phyloP scores from a whole-genome alignment of 495 filamentous ascomycete species.

The Thermothielavioides terrestris region DNA sequence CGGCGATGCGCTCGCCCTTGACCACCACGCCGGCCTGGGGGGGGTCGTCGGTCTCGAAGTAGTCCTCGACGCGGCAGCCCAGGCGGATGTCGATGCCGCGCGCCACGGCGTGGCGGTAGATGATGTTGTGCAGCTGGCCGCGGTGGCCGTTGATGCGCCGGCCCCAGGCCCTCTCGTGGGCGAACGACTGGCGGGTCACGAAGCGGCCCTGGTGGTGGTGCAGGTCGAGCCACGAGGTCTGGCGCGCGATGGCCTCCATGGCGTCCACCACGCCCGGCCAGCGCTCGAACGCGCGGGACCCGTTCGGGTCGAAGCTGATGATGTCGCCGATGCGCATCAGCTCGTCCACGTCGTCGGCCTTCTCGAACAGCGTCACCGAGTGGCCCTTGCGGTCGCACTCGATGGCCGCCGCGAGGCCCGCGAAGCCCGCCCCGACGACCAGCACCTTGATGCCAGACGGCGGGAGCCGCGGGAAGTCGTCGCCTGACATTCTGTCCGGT shows the following conservation, averaged over 20 bases:
- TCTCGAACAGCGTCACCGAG: constrained; percentile 28
- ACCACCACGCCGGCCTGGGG: constrained; percentile 47
- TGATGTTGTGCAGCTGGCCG: constrained; percentile 53
- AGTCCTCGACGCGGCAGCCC: constrained; percentile 48
- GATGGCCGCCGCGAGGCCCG: constrained; percentile 51
- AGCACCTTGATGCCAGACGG: constrained; percentile 47
- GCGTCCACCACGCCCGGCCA: constrained; percentile 42
- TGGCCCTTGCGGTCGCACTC: constrained; percentile 43
- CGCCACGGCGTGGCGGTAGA: constrained; percentile 48
- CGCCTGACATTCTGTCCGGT: constrained; percentile 9
- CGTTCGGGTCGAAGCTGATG: constrained; percentile 46
- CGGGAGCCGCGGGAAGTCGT: constrained; percentile 17
- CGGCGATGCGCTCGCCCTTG: constrained; percentile 41
- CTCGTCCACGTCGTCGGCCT: constrained; percentile 32
- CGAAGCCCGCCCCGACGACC: constrained; percentile 55
- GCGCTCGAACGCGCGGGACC: constrained; percentile 36
- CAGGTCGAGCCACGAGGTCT: constrained; percentile 29
- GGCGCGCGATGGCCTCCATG: constrained; percentile 43
- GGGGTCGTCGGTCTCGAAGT: constrained; percentile 45
- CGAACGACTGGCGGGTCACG: constrained; percentile 25
- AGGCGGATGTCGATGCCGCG: constrained; percentile 50
- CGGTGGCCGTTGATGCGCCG: constrained; percentile 50
- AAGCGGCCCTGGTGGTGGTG: constrained; percentile 27
- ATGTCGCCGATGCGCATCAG: constrained; percentile 42
- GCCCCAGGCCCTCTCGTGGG: constrained; percentile 23